Conservation (phyloP, 176 grass and related monocot species). For the Carex pumila region DNA sequence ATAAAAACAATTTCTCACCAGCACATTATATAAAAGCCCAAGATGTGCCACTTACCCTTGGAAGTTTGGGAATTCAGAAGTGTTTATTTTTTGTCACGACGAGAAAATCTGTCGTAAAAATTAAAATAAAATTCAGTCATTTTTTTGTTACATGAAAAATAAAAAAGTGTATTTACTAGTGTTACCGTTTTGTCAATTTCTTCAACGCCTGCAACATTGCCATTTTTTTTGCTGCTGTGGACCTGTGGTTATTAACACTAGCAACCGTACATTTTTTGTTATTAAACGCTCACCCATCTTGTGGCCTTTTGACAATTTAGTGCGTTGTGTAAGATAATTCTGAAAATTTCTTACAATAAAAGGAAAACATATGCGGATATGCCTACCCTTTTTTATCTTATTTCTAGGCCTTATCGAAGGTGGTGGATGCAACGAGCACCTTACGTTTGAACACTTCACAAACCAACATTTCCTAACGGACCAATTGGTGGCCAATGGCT, state of each 20-base stretch:
- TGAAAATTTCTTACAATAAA: not conserved
- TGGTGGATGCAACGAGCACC: not conserved
- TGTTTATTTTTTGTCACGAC: no score
- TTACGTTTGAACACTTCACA: not conserved
- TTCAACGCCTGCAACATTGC: no score
- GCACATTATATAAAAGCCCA: not conserved
- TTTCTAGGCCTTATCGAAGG: not conserved
- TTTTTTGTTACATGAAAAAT: no score
- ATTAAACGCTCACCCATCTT: not conserved
- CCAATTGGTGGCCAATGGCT: not conserved
- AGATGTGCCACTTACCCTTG: not conserved
- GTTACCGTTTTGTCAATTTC: no score
- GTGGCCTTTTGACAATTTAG: not conserved
- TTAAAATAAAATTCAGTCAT: no score
- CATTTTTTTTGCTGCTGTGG: no score
- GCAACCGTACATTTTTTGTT: no score
- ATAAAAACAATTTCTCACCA: not conserved
- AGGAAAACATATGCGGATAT: not conserved
- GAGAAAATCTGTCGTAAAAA: no score
- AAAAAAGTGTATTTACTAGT: no score
- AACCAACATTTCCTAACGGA: not conserved
- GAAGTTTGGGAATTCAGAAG: no score
- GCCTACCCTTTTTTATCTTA: not conserved
- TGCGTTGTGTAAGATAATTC: not conserved
- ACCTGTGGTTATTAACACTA: no score